phyloP scores from a whole-genome alignment of 345 rosid species.

The Citrus glauca region DNA sequence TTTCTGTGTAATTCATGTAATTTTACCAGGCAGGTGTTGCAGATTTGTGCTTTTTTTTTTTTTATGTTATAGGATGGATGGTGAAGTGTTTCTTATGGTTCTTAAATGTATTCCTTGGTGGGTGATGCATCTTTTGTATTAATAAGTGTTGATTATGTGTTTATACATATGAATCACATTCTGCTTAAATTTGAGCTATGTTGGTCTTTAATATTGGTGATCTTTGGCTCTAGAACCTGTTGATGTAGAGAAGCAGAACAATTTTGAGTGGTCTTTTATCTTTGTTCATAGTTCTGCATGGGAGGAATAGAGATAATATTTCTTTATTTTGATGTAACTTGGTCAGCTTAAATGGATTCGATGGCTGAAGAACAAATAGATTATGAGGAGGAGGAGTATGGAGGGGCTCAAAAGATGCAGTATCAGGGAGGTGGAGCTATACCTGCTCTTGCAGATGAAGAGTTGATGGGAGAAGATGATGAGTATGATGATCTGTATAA shows the following conservation, averaged over 20 bases:
- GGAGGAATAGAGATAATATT: slow-evolving; percentile 7
- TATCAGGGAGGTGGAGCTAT: slow-evolving; percentile 78
- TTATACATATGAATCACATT: background rate
- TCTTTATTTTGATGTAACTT: slow-evolving; percentile 23
- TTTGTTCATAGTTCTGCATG: slow-evolving; percentile 5
- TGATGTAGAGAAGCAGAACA: background rate
- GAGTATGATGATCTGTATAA: slow-evolving; percentile 86
- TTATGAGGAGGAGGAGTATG: slow-evolving; percentile 49
- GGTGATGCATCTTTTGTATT: background rate
- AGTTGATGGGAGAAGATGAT: slow-evolving; percentile 73
- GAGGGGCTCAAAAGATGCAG: slow-evolving; percentile 51
- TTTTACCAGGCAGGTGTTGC: background rate
- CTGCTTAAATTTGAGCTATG: background rate
- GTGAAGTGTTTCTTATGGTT: background rate
- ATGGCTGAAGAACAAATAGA: slow-evolving; percentile 59
- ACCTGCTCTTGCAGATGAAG: slow-evolving; percentile 84
- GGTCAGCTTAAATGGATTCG: slow-evolving; percentile 37
- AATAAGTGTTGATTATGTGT: background rate
- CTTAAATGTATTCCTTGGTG: background rate
- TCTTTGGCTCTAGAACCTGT: background rate
- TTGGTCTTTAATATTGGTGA: background rate
- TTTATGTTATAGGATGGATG: background rate
- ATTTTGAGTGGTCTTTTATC: background rate
- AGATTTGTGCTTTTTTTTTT: background rate
- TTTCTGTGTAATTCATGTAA: background rate